phyloP scores from a whole-genome alignment of 768 basidiomycete genomes.

The Tephrocybe sp. region DNA sequence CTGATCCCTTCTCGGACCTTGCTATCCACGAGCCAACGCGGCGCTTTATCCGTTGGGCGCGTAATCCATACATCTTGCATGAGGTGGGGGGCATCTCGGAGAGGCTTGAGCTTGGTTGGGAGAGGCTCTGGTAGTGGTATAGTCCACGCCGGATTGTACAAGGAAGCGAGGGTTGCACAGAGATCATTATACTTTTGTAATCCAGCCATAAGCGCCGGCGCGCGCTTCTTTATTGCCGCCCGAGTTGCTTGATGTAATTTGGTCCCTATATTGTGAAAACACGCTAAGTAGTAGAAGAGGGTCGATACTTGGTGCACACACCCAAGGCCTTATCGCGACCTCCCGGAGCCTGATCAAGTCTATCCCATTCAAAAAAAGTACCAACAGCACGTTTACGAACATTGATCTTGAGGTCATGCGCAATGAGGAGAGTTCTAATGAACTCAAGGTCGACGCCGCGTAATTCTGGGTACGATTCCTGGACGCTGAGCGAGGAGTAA shows the following conservation, averaged over 20 bases:
- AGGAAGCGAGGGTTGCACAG: constrained; percentile 19
- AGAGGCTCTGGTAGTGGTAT: constrained; percentile 34
- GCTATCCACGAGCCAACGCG: constrained; percentile 33
- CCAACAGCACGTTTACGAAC: constrained; percentile 31
- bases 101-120: constrained; percentile 24
- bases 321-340: background rate
- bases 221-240: constrained; percentile 25
- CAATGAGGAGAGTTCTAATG: constrained; percentile 28
- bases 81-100: constrained; percentile 23
- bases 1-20: constrained; percentile 18
- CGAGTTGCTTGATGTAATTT: constrained; percentile 30
- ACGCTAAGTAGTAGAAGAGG: background rate
- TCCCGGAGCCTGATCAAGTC: constrained; percentile 18
- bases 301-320: background rate
- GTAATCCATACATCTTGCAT: constrained; percentile 39
- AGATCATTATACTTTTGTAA: constrained; percentile 29
- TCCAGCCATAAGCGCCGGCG: constrained; percentile 22
- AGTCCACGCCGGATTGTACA: constrained; percentile 15
- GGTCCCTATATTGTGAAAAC: constrained; percentile 17
- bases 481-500: constrained; percentile 34
- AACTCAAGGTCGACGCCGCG: constrained; percentile 25
- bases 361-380: constrained; percentile 36
- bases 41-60: constrained; percentile 10
- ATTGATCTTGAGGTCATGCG: constrained; percentile 37
- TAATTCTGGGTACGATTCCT: constrained; percentile 30